phyloP scores from a whole-genome alignment of 768 basidiomycete genomes.

The Tylopilus cervinicoccineus region DNA sequence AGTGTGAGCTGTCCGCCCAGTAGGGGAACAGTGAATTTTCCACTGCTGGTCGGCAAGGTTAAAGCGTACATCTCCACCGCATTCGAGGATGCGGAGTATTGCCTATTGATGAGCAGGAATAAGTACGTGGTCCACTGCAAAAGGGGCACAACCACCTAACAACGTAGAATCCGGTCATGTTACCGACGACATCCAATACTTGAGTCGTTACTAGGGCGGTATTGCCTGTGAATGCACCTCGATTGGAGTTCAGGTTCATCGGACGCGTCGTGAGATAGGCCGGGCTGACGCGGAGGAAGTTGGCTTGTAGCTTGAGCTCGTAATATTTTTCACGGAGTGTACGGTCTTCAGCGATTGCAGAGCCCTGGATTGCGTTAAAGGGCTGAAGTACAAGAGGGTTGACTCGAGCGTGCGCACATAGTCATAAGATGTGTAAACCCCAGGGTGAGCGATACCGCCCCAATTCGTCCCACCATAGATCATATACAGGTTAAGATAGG shows the following conservation, averaged over 20 bases:
- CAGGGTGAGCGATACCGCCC: conserved; percentile 53
- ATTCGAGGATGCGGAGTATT: conserved; percentile 11
- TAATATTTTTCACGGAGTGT: conserved; percentile 52
- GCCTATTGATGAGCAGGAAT: conserved; percentile 11
- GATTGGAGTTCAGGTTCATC: conserved; percentile 37
- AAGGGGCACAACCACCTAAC: conserved; percentile 15
- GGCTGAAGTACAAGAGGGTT: neutral
- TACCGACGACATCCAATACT: conserved; percentile 44
- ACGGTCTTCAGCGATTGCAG: conserved; percentile 49
- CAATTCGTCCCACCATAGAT: conserved; percentile 62
- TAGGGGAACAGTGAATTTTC: conserved; percentile 39
- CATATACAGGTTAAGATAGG: conserved; percentile 48
- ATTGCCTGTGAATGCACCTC: conserved; percentile 47
- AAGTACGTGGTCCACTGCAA: neutral
- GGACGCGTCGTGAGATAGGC: conserved; percentile 47
- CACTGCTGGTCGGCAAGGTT: conserved; percentile 43
- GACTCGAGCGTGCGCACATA: conserved; percentile 33
- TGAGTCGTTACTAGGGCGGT: conserved; percentile 48
- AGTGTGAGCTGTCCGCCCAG: conserved; percentile 41
- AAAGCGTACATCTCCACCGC: conserved; percentile 31
- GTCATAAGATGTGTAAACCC: conserved; percentile 59
- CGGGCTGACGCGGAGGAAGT: conserved; percentile 47
- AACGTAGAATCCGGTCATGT: conserved; percentile 45
- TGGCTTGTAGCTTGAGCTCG: conserved; percentile 48
- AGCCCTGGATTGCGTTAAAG: conserved; percentile 32